A percentile compares a stretch with the other conserved stretches of the same genome.
Evolutionary conservation across 75 land plant species (phyloP).

Genomic region (Isoetes taiwanensis): DNA sequence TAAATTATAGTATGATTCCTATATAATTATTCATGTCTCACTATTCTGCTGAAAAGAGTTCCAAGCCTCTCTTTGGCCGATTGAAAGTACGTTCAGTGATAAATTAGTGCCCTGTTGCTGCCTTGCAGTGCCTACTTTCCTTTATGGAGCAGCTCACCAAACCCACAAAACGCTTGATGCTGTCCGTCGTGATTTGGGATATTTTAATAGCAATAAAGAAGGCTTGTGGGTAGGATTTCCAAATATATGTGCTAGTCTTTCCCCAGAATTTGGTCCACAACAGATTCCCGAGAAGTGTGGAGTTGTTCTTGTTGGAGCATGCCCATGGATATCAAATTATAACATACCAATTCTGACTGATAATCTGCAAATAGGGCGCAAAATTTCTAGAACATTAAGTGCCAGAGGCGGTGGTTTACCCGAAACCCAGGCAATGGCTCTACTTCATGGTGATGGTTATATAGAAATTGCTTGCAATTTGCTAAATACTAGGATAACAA

Average conservation of each 20-base stretch:
- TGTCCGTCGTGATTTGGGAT: constrained; percentile 72
- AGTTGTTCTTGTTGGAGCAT: constrained; percentile 69
- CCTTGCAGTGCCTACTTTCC: constrained; percentile 59
- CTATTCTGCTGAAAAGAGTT: not conserved
- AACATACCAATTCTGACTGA: constrained; percentile 58
- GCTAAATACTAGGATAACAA: constrained; percentile 37
- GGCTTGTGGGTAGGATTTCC: constrained; percentile 73
- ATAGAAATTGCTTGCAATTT: constrained; percentile 90
- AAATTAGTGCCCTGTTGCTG: not conserved
- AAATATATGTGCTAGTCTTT: constrained; percentile 18
- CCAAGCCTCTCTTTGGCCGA: not conserved
- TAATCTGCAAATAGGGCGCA: constrained; percentile 41
- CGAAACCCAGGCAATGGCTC: constrained; percentile 83
- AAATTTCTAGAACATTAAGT: constrained; percentile 56
- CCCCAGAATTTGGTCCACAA: constrained; percentile 64
- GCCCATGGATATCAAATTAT: constrained; percentile 81
- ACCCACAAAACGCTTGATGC: constrained; percentile 40
- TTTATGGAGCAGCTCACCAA: constrained; percentile 78
- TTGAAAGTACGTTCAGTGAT: too few species aligned
- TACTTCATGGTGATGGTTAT: constrained; percentile 42
- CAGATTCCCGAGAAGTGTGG: constrained; percentile 33
- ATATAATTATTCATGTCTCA: not conserved
- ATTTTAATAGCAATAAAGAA: constrained; percentile 46
- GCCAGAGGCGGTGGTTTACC: constrained; percentile 79
- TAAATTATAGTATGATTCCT: not conserved